Percentiles rank a stretch among this genome's conserved stretches.
These are phyloP conservation scores for Aspergillus taichungensis DNA, from an alignment of 495 filamentous ascomycete species.

Conservation along the genomic window DNA sequence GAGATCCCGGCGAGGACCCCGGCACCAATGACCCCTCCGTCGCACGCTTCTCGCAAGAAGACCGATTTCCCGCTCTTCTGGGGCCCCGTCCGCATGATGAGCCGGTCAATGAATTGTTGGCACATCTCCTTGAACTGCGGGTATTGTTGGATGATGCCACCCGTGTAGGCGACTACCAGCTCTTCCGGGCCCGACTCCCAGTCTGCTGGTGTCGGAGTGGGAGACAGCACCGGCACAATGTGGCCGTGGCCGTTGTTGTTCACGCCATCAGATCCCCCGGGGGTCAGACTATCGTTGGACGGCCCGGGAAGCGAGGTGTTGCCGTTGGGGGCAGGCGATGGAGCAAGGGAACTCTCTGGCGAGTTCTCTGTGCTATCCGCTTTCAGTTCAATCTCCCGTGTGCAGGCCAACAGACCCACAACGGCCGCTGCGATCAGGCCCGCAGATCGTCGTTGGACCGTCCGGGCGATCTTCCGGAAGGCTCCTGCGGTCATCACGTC, in stretches of 20 bases:
- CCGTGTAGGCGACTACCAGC: slow-evolving; percentile 68
- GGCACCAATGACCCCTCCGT: slow-evolving; percentile 69
- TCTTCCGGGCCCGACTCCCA: slow-evolving; percentile 48
- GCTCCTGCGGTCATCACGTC: slow-evolving; percentile 43
- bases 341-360: slow-evolving; percentile 19
- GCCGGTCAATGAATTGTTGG: slow-evolving; percentile 55
- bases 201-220: slow-evolving; percentile 26
- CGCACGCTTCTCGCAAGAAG: slow-evolving; percentile 58
- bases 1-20: slow-evolving; percentile 63
- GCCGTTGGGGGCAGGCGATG: slow-evolving; percentile 23
- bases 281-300: too few species aligned
- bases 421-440: slow-evolving; percentile 65
- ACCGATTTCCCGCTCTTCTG: slow-evolving; percentile 49
- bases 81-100: slow-evolving; percentile 49
- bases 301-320: background rate
- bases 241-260: slow-evolving; percentile 22
- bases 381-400: slow-evolving; percentile 51
- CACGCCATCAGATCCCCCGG: background rate
- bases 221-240: slow-evolving; percentile 37
- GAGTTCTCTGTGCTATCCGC: slow-evolving; percentile 34
- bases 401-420: slow-evolving; percentile 57
- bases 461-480: slow-evolving; percentile 52
- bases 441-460: slow-evolving; percentile 60
- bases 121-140: slow-evolving; percentile 63
- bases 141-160: slow-evolving; percentile 70